Evolutionary conservation across 2,329 filamentous ascomycete genomes (phyloP), one percentile per base, ranked within the genome.

Genomic region (Penicillium expansum): DNA sequence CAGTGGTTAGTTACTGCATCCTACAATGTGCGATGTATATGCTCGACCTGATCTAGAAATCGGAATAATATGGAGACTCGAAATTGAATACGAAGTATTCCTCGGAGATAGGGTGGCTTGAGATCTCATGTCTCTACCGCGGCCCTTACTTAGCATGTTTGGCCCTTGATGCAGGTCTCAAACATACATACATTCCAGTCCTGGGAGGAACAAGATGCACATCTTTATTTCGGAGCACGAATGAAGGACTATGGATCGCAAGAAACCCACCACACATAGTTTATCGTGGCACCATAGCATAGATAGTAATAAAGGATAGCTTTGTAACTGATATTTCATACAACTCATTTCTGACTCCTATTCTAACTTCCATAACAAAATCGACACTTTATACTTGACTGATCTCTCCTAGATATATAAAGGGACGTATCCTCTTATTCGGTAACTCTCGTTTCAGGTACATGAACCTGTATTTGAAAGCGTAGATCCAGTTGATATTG

Each of bases 111-210:
- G 1, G 27, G 13, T 29, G 2, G 9, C 9, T 38, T 22, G 20
- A 33, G 39, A 35, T 60, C 33, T 54, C 27, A 33, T 37, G 35
- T 20, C 29, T 48, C 29, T 14, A 9, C 43, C 52, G 43, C n/a
- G 20, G 18, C 48, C 56, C 41, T 50, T 56, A 33, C 48, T 55
- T 52, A 37, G 20, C 48, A 53, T 60, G 39, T 44, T 52, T 52
- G n/a, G 24, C 33, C 55, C 58, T 58, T 52, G 51, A 61, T 59
- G 54, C 43, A 47, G 38, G 53, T 57, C 43, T 53, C 41, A 43
- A 37, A 44, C 48, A 30, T 30, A 48, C 16, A 27, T 20, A 55
- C 51, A 60, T 60, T 60, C 54, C 57, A 59, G 27, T 48, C 14
- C 27, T 48, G 41, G 16, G 29, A 18, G 20, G 24, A 39, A n/a